Evolutionary conservation across 306 rosid genomes (phyloP), one percentile per base, ranked within the genome.

Genomic region (Rosa chinensis): DNA sequence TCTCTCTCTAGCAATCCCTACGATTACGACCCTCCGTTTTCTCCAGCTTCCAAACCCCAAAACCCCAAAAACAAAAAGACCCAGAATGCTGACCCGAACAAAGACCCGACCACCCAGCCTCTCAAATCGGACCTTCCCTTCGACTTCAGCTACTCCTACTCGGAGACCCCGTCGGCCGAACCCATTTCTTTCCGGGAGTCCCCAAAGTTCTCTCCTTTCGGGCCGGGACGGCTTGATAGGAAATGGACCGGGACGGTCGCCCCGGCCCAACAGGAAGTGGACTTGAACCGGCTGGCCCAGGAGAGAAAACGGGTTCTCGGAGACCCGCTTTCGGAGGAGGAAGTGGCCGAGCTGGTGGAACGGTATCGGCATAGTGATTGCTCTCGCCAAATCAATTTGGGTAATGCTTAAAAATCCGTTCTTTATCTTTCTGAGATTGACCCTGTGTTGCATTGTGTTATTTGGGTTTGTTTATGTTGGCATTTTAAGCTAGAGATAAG

Each of bases 171-270:
- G 12, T 84, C 90, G 10, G 70, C 82, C 1, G 72, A 74, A 20
- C 98, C 97, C 37, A 85, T 91, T 35, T 85, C 97, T 25, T 91
- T 82, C 86, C 90, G 99, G n/a, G 97, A 95, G 87, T 90, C 99
- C 3, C 95, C 97, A 2, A 95, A 86, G 66, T 92, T 95, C 84
- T 95, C 98, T 8, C 98, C 97, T 0, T 95, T 92, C 10, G 96
- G 98, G 0, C 99, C 99, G 10, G 93, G 90, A 9, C 89, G 94
- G 12, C 90, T 92, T 12, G 96, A 92, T 79, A 84, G 97, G 49
- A 83, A 78, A 58, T 95, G 97, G 97, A 92, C 92, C 0, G 94
- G 97, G 0, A 86, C 87, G 8, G 82, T 83, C n/a, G 95, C 98
- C 3, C 94, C 86, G 43, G 81, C 84, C 77, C 85, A 67, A 12